phyloP scores from a whole-genome alignment of 805 yeast species.

The Suhomyces pyralidae region DNA sequence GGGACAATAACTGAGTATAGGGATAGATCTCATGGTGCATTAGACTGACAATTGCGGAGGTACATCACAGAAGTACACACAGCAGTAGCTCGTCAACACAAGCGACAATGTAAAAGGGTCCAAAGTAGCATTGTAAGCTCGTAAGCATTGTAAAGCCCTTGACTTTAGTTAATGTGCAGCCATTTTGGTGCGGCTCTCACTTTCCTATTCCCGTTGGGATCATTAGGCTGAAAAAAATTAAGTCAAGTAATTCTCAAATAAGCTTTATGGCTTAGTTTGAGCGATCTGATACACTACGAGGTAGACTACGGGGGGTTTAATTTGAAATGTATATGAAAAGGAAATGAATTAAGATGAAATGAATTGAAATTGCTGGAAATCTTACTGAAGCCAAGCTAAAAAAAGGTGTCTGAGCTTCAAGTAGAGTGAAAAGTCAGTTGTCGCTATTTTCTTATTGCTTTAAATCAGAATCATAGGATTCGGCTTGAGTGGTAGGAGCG shows the following conservation, averaged over 20 bases:
- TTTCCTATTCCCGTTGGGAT: neutral
- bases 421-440: no score
- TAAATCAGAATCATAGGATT: conserved; percentile 36
- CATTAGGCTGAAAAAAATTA: neutral
- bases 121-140: neutral
- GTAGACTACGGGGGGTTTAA: neutral
- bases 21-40: neutral
- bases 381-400: neutral
- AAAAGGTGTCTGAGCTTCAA: neutral
- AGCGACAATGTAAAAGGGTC: neutral
- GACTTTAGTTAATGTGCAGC: no score
- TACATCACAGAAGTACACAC: neutral
- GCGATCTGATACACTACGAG: neutral
- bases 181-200: no score
- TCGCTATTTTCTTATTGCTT: conserved; percentile 14
- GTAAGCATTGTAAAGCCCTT: no score
- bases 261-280: no score
- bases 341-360: conserved; percentile 1
- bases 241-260: neutral
- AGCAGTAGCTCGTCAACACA: no score
- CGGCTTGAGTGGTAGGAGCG: conserved; percentile 24
- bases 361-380: neutral
- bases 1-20: neutral
- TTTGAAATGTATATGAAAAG: neutral
- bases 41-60: neutral